Base-by-base conservation (phyloP, 768 basidiomycete genomes). In the Boletus rufocinnamomeus region DNA sequence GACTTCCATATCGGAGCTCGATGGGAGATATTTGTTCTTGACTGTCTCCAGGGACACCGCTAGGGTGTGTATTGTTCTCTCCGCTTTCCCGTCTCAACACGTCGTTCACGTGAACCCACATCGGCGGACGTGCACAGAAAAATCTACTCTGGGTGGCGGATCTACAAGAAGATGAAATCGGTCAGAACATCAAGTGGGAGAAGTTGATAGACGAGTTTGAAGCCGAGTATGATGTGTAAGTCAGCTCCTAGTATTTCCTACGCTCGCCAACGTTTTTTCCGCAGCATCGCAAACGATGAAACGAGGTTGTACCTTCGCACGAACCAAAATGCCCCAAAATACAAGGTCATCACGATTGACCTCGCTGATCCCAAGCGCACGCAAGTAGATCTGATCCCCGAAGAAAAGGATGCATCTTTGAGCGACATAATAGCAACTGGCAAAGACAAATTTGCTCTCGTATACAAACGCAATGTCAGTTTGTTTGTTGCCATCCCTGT, bases 141-240 rank as follows among this genome's bases (percentile, higher is more conserved):
- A 87, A 89, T 66, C 69, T 85, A 11, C 69, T 91, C 2, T 92
- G 90, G 89, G 78, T 92, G 47, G 82, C 87, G 8, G 84, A 91
- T 62, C 77, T 91, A 9, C 67, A 81, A 47, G 75, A 82, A 48
- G 79, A 83, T 54, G 76, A 80, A 55, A 86, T 91, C 27, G 84
- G 83, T 10, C 77, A 77, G 51, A 78, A 88, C 57, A 82, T 93
- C 66, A 78, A 82, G 61, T 93, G 91, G 90, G 77, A 79, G 60
- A 90, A 89, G 71, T 60, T 93, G 35, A 72, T 89, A 46, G 73
- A 89, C 64, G 77, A 83, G n/a, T 93, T 84, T 70, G 83, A 85
- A 6, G 82, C 86, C 1, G 80, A 83, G 68, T 91, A 87, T 64
- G 73, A 77, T 11, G 73, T 85, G 89, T 91, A 74, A 57, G 86